These are phyloP conservation scores for Taiozyma sp. DNA, from an alignment of 1,139 yeast species.

Conservation along the genomic window DNA sequence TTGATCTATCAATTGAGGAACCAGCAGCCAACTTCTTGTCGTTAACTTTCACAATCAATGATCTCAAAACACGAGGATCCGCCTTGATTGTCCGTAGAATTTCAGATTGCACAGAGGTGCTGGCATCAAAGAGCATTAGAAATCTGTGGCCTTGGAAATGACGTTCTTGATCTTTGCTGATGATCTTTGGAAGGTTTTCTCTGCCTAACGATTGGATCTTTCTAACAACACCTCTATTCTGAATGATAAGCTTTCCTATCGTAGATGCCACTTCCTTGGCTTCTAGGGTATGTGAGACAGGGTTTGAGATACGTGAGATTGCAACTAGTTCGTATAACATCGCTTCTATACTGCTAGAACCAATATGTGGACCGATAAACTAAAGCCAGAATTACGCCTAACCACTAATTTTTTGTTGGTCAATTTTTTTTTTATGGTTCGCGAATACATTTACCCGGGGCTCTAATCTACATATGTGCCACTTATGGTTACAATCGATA, in stretches of 20 bases:
- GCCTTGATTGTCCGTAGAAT: slow-evolving; percentile 72
- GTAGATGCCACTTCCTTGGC: slow-evolving; percentile 74
- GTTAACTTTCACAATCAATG: slow-evolving; percentile 67
- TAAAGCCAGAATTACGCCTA: no score
- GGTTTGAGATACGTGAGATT: slow-evolving; percentile 73
- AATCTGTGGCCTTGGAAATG: slow-evolving; percentile 91
- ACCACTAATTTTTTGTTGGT: background rate
- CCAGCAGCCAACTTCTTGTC: slow-evolving; percentile 52
- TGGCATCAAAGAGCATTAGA: slow-evolving; percentile 79
- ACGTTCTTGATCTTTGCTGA: slow-evolving; percentile 81
- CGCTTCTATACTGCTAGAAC: background rate
- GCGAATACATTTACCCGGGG: background rate
- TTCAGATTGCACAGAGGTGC: slow-evolving; percentile 83
- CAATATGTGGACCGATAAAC: no score
- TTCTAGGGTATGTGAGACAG: slow-evolving; percentile 50
- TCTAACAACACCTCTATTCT: slow-evolving; percentile 90
- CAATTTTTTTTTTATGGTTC: background rate
- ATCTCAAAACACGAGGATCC: slow-evolving; percentile 88
- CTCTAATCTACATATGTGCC: no score
- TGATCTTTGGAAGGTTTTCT: slow-evolving; percentile 71
- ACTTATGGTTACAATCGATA: no score
- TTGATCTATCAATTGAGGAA: slow-evolving; percentile 43
- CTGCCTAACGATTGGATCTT: slow-evolving; percentile 78
- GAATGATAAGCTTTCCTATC: slow-evolving; percentile 75
- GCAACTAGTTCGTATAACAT: slow-evolving; percentile 94